Conservation (phyloP, 2,329 filamentous ascomycete species). For the Macrophomina pseudophaseolina region DNA sequence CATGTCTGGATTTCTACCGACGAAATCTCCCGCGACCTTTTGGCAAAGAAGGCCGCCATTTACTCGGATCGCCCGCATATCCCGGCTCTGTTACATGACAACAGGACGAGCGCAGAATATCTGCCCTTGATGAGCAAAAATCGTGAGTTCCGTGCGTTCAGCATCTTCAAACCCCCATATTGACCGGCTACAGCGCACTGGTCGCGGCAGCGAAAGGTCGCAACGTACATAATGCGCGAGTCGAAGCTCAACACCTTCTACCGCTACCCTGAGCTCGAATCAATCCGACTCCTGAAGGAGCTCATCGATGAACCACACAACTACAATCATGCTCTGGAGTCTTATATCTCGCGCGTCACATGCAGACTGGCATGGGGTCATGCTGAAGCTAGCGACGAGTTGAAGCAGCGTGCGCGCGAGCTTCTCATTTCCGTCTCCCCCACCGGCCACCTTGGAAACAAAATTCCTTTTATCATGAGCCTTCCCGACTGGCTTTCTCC, state of each 20-base stretch:
- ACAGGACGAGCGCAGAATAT: slow-evolving; percentile 52
- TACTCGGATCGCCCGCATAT: slow-evolving; percentile 55
- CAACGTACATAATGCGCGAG: slow-evolving; percentile 52
- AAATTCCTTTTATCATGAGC: slow-evolving; percentile 52
- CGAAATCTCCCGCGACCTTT: slow-evolving; percentile 48
- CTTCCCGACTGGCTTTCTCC: slow-evolving; percentile 50
- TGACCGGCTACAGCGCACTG: slow-evolving; percentile 43
- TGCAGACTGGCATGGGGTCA: slow-evolving; percentile 54
- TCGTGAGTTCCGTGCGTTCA: slow-evolving; percentile 34
- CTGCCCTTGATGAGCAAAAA: slow-evolving; percentile 52
- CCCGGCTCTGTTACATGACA: slow-evolving; percentile 50
- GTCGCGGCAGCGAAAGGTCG: slow-evolving; percentile 51
- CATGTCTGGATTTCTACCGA: slow-evolving; percentile 54
- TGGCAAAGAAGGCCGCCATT: slow-evolving; percentile 51
- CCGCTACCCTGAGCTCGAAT: slow-evolving; percentile 52
- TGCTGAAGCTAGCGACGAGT: slow-evolving; percentile 50
- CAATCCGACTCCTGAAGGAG: slow-evolving; percentile 52
- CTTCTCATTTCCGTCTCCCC: slow-evolving; percentile 53
- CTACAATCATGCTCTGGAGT: slow-evolving; percentile 52
- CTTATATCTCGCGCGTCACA: slow-evolving; percentile 54
- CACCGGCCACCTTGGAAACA: slow-evolving; percentile 52
- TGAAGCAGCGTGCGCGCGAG: slow-evolving; percentile 54
- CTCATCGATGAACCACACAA: slow-evolving; percentile 48
- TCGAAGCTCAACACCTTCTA: slow-evolving; percentile 49
- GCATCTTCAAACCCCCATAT: neutral